Evolutionary conservation across 2,329 filamentous ascomycete genomes (phyloP).

Genomic region (Colletotrichum cereale): DNA sequence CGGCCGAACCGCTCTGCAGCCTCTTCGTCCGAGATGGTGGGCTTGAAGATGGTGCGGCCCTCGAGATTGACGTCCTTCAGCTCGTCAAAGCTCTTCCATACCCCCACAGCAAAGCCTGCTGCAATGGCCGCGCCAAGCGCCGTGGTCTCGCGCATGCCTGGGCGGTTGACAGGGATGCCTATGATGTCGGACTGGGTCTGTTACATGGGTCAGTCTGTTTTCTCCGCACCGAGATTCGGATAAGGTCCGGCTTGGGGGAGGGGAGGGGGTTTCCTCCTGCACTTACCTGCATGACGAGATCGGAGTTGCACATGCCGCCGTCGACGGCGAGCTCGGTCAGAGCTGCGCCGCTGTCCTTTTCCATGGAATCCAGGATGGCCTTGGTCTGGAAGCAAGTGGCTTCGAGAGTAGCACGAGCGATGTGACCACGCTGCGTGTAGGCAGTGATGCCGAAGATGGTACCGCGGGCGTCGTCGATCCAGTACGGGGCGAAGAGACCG

Average conservation of each 20-base stretch:
- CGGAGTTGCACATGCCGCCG: constrained; percentile 85
- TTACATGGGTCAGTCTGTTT: constrained; percentile 35
- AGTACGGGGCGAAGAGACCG: constrained; percentile 85
- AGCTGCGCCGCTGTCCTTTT: constrained; percentile 80
- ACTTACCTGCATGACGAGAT: constrained; percentile 78
- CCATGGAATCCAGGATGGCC: constrained; percentile 85
- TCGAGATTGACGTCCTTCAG: constrained; percentile 78
- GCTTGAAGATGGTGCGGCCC: constrained; percentile 76
- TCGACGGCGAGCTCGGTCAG: constrained; percentile 83
- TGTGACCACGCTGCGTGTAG: constrained; percentile 81
- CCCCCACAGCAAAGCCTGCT: constrained; percentile 79
- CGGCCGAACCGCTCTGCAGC: constrained; percentile 74
- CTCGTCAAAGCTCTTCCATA: constrained; percentile 82
- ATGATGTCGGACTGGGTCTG: constrained; percentile 84
- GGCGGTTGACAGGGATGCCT: constrained; percentile 81
- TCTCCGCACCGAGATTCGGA: constrained; percentile 33
- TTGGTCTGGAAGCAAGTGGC: constrained; percentile 88
- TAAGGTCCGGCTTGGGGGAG: constrained; percentile 28
- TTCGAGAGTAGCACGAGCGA: constrained; percentile 83
- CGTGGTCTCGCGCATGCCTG: constrained; percentile 86
- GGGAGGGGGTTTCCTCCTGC: too few relatives aligned
- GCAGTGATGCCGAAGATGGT: constrained; percentile 85
- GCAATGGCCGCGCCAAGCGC: constrained; percentile 85
- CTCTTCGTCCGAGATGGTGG: constrained; percentile 70
- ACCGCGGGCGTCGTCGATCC: constrained; percentile 85